Base-by-base conservation (phyloP, 495 filamentous ascomycete species). In the Penicillium malachiteum region DNA sequence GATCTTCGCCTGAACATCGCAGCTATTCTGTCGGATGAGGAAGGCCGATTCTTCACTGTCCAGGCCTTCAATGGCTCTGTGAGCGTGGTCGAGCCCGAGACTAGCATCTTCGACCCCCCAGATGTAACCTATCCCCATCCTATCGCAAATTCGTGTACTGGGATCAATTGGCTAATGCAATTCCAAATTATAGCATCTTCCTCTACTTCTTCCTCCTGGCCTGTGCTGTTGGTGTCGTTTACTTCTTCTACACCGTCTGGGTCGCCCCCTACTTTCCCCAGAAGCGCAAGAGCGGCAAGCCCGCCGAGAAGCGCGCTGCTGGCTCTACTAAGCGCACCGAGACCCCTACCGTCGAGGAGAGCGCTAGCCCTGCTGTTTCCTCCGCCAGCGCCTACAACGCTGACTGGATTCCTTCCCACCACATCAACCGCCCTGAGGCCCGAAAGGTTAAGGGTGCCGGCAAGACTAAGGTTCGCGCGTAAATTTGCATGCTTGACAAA, bases 231-330 rank as follows among this genome's bases (percentile, higher is more conserved):
- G 91, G 87, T 52, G 89, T 87, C 40, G 78, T 85, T 71, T 96
- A 94, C 84, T 97, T 96, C 71, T 92, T 96, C 76, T 98, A 98
- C 81, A 94, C 85, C 71, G 96, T 93, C 67, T 97, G 92, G 90
- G 84, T 98, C 74, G 88, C 91, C 47, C 85, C 91, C n/a, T 86
- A 97, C 66, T 96, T 96, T 84, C 94, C 94, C 30, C 91, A 96
- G 79, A 86, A 91, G 73, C 85, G 84, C 68, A 85, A 87, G 59
- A 66, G 75, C 54, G 83, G 82, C 58, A 87, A 88, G 75, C 77
- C 79, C 56, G 75, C 79, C 42, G 80, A 87, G 66, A 83, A 84
- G 73, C 80, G 77, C 59, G 75, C 83, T 26, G 2, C 21, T 26
- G 21, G 21, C 17, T 67, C 77, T 46, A 58, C 71, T 55, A 92